phyloP scores from a whole-genome alignment of 495 filamentous ascomycete genomes.

The Penicillium riverlandense region DNA sequence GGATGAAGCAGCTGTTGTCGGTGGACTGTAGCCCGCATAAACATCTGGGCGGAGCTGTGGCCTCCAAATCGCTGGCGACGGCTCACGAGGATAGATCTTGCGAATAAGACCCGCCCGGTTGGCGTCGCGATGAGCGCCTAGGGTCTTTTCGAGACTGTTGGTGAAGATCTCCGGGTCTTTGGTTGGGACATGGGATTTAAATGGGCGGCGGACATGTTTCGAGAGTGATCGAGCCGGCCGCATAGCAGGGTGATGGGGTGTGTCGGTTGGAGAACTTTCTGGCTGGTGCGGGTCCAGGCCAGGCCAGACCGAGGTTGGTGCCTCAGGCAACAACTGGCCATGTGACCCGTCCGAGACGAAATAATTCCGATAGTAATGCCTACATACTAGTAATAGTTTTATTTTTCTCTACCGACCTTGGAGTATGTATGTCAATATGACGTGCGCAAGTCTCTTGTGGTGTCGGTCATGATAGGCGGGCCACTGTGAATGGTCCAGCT shows the following conservation, averaged over 20 bases:
- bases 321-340: constrained; percentile 3
- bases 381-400: too few species aligned
- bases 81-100: constrained; percentile 13
- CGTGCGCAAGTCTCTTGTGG: too few species aligned
- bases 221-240: constrained; percentile 6
- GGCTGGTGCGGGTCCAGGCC: background rate
- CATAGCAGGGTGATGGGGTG: constrained; percentile 17
- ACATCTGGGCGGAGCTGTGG: constrained; percentile 14
- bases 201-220: constrained; percentile 6
- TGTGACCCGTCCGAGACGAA: background rate
- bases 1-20: constrained; percentile 1
- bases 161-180: constrained; percentile 22
- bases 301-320: background rate
- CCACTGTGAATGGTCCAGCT: constrained; percentile 3
- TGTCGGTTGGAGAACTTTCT: too few species aligned
- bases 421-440: too few species aligned
- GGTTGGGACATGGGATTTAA: constrained; percentile 5
- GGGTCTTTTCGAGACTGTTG: constrained; percentile 36
- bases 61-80: constrained; percentile 13
- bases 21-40: constrained; percentile 12
- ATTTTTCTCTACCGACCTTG: too few species aligned
- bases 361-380: too few species aligned
- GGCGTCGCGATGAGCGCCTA: constrained; percentile 43
- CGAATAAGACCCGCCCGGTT: constrained; percentile 42
- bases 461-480: too few species aligned